Percentiles rank a stretch among this genome's conserved stretches.
Conservation (phyloP, 768 basidiomycete species). For the Podaxis sp. region DNA sequence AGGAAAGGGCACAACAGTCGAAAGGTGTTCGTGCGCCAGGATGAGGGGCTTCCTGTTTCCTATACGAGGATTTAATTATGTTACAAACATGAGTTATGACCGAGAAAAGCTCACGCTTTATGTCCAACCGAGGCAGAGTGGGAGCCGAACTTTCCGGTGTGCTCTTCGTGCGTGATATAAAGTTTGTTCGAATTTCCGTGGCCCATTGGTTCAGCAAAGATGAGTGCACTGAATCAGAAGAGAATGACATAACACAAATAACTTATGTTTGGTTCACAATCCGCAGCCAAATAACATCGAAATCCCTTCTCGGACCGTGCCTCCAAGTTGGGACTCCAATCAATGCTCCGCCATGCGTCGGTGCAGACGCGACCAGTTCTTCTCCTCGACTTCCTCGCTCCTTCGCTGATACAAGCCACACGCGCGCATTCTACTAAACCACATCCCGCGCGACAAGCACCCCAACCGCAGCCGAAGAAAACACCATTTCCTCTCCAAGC, state of each 20-base stretch:
- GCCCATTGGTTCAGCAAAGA: conserved; percentile 50
- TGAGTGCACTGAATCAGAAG: neutral
- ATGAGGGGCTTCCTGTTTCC: conserved; percentile 68
- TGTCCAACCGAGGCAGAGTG: conserved; percentile 79
- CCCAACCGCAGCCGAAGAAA: neutral
- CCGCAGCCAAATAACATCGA: conserved; percentile 2
- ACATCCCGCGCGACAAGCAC: neutral
- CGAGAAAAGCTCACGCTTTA: conserved; percentile 51
- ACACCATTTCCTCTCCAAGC: conserved; percentile 7
- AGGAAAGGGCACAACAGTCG: conserved; percentile 90
- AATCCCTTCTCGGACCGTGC: neutral
- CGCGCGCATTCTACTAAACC: neutral
- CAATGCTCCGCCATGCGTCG: conserved; percentile 11
- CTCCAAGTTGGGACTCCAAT: neutral
- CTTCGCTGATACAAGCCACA: neutral
- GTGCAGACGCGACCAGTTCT: conserved; percentile 3
- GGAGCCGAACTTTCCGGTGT: conserved; percentile 75
- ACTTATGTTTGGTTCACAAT: conserved; percentile 1
- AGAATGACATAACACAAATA: neutral
- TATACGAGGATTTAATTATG: conserved; percentile 25
- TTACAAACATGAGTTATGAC: conserved; percentile 8
- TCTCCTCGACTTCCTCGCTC: conserved; percentile 9
- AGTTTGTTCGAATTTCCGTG: conserved; percentile 87
- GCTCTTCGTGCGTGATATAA: conserved; percentile 89
- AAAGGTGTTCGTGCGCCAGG: conserved; percentile 72